Evolutionary conservation across 768 basidiomycete genomes (phyloP).

Genomic region (Amanita fuliginea): DNA sequence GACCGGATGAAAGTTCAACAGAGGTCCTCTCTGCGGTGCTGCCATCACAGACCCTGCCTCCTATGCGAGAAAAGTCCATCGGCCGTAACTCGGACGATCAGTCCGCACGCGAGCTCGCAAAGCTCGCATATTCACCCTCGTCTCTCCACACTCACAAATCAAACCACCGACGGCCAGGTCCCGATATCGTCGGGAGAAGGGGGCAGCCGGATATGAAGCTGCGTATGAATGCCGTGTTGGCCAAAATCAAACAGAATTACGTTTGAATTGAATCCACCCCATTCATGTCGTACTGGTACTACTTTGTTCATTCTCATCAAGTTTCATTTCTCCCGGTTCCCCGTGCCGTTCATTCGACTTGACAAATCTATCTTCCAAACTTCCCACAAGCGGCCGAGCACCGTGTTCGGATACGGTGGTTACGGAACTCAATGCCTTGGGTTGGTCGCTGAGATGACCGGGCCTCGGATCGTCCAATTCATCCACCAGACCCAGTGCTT

Average conservation of each 20-base stretch:
- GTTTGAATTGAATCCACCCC: conserved; percentile 16
- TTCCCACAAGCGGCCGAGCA: conserved; percentile 40
- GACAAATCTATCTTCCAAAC: conserved; percentile 54
- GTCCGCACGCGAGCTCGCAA: conserved; percentile 49
- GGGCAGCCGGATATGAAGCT: conserved; percentile 67
- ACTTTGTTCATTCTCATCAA: conserved; percentile 50
- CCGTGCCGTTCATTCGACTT: conserved; percentile 28
- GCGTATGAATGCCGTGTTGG: conserved; percentile 79
- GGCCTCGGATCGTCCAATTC: conserved; percentile 79
- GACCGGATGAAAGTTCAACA: not conserved
- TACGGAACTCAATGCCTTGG: conserved; percentile 57
- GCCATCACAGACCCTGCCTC: conserved; percentile 7
- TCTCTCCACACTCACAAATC: conserved; percentile 50
- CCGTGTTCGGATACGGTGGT: conserved; percentile 29
- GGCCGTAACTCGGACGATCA: conserved; percentile 12
- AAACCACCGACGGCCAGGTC: conserved; percentile 20
- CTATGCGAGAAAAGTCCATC: conserved; percentile 9
- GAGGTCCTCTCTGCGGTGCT: not conserved
- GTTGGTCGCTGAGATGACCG: conserved; percentile 76
- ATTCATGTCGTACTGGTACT: conserved; percentile 9
- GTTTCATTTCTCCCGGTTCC: conserved; percentile 29
- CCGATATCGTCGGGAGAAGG: conserved; percentile 21
- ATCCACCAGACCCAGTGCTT: conserved; percentile 69
- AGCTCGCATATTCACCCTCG: conserved; percentile 48
- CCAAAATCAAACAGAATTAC: conserved; percentile 66